Evolutionary conservation across 2,329 filamentous ascomycete species (phyloP).

Genomic region (Aspergillus thermomutatus): DNA sequence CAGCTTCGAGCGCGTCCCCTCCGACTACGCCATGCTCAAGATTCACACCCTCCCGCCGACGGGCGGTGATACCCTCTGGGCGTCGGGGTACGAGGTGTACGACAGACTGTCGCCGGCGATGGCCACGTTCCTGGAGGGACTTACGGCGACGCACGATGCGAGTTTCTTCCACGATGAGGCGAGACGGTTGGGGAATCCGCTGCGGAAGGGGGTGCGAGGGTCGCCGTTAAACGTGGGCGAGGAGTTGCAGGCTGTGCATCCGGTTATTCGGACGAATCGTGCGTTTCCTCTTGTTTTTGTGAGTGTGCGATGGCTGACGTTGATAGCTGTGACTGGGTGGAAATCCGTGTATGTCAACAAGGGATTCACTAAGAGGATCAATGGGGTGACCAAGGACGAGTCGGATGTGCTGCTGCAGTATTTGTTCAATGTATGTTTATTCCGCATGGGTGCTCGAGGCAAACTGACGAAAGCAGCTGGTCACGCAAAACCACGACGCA

Average conservation of each 20-base stretch:
- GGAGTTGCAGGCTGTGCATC: constrained; percentile 52
- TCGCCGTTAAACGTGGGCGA: constrained; percentile 54
- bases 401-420: constrained; percentile 42
- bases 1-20: constrained; percentile 61
- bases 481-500: constrained; percentile 50
- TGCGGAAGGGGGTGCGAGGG: constrained; percentile 48
- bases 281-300: background rate
- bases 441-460: background rate
- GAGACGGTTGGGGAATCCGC: constrained; percentile 16
- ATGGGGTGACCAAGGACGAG: constrained; percentile 45
- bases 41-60: constrained; percentile 55
- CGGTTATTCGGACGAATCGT: constrained; percentile 58
- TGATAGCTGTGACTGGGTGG: constrained; percentile 56
- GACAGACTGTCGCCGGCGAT: constrained; percentile 58
- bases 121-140: constrained; percentile 55
- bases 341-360: constrained; percentile 53
- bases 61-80: constrained; percentile 64
- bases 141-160: constrained; percentile 57
- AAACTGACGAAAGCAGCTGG: constrained; percentile 13
- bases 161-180: constrained; percentile 51
- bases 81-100: constrained; percentile 64
- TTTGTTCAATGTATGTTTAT: constrained; percentile 34
- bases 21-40: constrained; percentile 61
- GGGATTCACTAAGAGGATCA: constrained; percentile 40
- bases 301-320: background rate